phyloP scores from a whole-genome alignment of 345 rosid species.

The Melaleuca quinquenervia region DNA sequence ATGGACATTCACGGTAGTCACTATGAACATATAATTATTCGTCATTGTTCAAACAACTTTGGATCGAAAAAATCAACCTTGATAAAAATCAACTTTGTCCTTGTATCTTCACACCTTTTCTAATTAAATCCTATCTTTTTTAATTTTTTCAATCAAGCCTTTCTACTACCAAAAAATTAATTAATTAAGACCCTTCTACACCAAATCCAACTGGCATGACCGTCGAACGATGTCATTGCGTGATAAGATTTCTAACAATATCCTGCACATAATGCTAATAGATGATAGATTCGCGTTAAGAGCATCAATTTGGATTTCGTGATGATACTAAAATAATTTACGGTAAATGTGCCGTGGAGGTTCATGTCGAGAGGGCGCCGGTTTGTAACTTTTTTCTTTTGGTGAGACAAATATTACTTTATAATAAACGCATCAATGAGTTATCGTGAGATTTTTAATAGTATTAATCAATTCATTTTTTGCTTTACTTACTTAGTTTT shows the following conservation, averaged over 20 bases:
- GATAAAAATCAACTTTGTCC: not conserved
- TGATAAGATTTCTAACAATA: not conserved
- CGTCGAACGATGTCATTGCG: not conserved
- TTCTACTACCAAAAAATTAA: accelerated
- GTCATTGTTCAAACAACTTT: too few relatives aligned
- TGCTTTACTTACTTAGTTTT: too few relatives aligned
- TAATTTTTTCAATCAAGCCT: accelerated
- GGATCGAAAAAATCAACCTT: too few relatives aligned
- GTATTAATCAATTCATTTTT: too few relatives aligned
- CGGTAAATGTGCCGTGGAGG: not conserved
- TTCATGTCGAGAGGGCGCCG: accelerated
- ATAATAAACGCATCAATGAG: not conserved
- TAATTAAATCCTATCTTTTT: accelerated
- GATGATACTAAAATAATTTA: not conserved
- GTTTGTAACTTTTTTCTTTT: not conserved
- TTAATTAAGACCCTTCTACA: too few relatives aligned
- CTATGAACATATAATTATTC: not conserved
- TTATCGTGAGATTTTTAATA: not conserved
- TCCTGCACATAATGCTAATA: not conserved
- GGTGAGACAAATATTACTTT: not conserved
- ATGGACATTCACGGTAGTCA: not conserved
- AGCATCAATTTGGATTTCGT: not conserved
- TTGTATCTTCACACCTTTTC: not conserved
- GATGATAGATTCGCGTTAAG: not conserved
- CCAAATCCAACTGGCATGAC: not conserved